Percentiles rank a stretch among this genome's conserved stretches.
These are phyloP conservation scores for Phialophora verrucosa DNA, from an alignment of 2,329 filamentous ascomycete species.

Conservation along the genomic window DNA sequence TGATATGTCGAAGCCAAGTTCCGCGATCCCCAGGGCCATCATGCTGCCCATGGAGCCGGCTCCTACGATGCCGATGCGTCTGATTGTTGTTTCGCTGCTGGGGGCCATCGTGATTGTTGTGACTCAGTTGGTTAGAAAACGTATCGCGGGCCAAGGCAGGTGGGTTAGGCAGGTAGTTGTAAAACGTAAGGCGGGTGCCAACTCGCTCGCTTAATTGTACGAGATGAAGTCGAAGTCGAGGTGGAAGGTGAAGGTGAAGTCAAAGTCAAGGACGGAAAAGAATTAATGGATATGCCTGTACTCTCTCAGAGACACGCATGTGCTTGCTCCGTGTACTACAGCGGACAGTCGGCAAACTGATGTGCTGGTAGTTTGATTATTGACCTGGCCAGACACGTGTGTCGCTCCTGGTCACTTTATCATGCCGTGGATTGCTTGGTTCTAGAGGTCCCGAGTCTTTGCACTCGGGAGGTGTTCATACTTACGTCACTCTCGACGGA, in stretches of 20 bases:
- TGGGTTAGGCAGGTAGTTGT: neutral
- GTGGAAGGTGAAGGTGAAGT: neutral
- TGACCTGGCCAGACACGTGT: too few species aligned
- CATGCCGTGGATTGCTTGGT: too few species aligned
- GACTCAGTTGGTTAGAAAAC: neutral
- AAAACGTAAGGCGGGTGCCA: neutral
- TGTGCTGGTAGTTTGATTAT: too few species aligned
- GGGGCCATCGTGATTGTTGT: neutral
- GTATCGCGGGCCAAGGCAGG: neutral
- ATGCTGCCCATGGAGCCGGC: slow-evolving; percentile 9
- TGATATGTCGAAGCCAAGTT: slow-evolving; percentile 6
- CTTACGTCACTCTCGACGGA: too few species aligned
- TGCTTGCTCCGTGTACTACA: neutral
- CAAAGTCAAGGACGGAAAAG: neutral
- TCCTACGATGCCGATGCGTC: slow-evolving; percentile 5
- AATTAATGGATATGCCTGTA: too few species aligned
- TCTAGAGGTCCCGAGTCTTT: too few species aligned
- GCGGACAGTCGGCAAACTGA: neutral
- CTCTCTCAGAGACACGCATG: too few species aligned
- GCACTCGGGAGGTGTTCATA: too few species aligned
- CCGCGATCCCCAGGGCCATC: slow-evolving; percentile 1
- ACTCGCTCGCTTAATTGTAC: neutral
- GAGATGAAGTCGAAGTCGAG: neutral
- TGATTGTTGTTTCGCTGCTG: neutral
- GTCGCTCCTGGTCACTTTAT: too few species aligned